Percentiles rank a stretch among this genome's conserved stretches.
Conservation (phyloP, 768 basidiomycete genomes). For the Lactarius hatsudake region DNA sequence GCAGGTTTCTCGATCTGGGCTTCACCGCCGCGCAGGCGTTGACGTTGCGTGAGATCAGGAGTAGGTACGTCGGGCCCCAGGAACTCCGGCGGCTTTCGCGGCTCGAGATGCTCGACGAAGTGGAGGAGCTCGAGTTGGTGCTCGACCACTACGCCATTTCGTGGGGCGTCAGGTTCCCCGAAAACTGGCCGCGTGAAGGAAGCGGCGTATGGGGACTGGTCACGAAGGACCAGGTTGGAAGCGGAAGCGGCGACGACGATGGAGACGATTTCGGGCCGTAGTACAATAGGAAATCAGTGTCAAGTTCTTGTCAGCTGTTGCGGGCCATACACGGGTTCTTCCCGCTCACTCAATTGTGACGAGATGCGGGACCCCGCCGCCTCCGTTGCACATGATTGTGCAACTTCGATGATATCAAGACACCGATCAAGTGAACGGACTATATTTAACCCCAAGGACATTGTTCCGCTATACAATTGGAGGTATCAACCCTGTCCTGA, state of each 20-base stretch:
- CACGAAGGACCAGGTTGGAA: background rate
- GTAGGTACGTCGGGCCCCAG: slow-evolving; percentile 41
- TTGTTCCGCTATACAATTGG: background rate
- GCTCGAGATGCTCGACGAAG: slow-evolving; percentile 88
- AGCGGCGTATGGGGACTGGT: slow-evolving; percentile 14
- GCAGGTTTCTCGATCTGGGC: slow-evolving; percentile 56
- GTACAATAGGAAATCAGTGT: background rate
- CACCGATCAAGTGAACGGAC: background rate
- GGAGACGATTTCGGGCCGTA: background rate
- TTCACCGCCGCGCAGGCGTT: slow-evolving; percentile 56
- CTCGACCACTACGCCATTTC: slow-evolving; percentile 86
- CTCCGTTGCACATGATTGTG: background rate
- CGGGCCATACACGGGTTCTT: background rate
- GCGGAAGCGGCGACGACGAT: slow-evolving; percentile 1
- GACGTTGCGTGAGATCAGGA: slow-evolving; percentile 68
- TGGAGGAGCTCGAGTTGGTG: slow-evolving; percentile 91
- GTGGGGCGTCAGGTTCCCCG: slow-evolving; percentile 51
- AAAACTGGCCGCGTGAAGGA: background rate
- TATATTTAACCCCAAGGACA: background rate
- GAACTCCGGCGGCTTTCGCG: slow-evolving; percentile 68
- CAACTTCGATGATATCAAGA: background rate
- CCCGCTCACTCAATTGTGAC: background rate
- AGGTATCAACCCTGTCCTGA: background rate
- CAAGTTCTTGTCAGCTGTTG: background rate
- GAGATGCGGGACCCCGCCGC: background rate